phyloP scores from a whole-genome alignment of 306 rosid species.

The Quercus ilex region DNA sequence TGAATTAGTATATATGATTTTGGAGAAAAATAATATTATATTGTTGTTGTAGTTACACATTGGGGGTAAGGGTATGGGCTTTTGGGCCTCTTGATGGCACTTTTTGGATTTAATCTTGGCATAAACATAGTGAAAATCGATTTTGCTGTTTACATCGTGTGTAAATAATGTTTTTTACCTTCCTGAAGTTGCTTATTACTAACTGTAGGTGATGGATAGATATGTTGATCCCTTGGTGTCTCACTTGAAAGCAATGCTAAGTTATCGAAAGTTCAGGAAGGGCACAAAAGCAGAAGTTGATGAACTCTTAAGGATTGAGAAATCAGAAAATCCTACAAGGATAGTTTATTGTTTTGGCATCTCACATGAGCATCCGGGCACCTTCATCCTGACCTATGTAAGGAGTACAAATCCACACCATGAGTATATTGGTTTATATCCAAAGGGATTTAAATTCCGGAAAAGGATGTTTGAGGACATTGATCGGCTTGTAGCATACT shows the following conservation, averaged over 20 bases:
- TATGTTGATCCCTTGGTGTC: conserved; percentile 95
- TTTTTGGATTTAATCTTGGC: background rate
- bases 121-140: background rate
- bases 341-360: conserved; percentile 92
- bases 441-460: conserved; percentile 94
- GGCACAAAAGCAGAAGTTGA: conserved; percentile 93
- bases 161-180: background rate
- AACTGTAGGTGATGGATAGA: conserved; percentile 88
- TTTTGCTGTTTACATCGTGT: background rate
- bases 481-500: conserved; percentile 87
- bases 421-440: conserved; percentile 95
- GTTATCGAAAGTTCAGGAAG: conserved; percentile 79
- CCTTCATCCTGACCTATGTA: conserved; percentile 80
- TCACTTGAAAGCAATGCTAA: conserved; percentile 79
- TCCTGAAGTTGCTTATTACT: no score
- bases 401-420: conserved; percentile 96
- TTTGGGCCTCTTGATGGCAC: background rate
- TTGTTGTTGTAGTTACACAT: background rate
- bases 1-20: background rate
- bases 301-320: conserved; percentile 77
- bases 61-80: background rate
- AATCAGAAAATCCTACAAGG: conserved; percentile 74
- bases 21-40: background rate
- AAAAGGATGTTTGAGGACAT: conserved; percentile 95
- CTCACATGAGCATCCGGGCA: conserved; percentile 96